Evolutionary conservation across 495 filamentous ascomycete genomes (phyloP).

Genomic region (Cercophora samala): DNA sequence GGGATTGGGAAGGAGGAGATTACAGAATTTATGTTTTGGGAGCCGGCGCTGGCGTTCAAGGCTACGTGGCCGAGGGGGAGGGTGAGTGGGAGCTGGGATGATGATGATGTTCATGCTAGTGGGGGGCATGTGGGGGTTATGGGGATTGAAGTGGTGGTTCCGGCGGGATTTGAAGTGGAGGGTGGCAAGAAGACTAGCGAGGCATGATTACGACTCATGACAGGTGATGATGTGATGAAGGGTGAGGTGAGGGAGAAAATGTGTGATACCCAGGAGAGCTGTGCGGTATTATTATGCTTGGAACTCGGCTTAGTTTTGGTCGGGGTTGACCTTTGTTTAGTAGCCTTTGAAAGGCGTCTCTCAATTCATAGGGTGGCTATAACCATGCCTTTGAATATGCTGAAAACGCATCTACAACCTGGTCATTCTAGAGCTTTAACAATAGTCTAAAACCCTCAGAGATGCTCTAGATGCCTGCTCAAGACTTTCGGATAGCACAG

Average conservation of each 20-base stretch:
- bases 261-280: neutral
- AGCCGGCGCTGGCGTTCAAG: conserved; percentile 45
- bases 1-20: conserved; percentile 36
- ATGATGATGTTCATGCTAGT: conserved; percentile 19
- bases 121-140: conserved; percentile 17
- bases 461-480: too few species aligned
- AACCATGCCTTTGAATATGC: too few species aligned
- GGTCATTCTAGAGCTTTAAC: too few species aligned
- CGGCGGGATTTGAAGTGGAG: neutral
- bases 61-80: conserved; percentile 32
- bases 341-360: too few species aligned
- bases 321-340: too few species aligned
- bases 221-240: neutral
- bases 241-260: neutral
- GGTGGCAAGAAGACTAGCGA: too few species aligned
- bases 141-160: conserved; percentile 10
- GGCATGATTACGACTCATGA: neutral
- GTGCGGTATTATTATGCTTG: neutral
- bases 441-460: too few species aligned
- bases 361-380: too few species aligned
- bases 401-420: too few species aligned
- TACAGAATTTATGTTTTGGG: conserved; percentile 42
- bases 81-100: conserved; percentile 13
- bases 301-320: neutral
- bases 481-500: too few species aligned